Evolutionary conservation across 2,329 filamentous ascomycete species (phyloP).

Genomic region (Phaeosphaeria sp.): DNA sequence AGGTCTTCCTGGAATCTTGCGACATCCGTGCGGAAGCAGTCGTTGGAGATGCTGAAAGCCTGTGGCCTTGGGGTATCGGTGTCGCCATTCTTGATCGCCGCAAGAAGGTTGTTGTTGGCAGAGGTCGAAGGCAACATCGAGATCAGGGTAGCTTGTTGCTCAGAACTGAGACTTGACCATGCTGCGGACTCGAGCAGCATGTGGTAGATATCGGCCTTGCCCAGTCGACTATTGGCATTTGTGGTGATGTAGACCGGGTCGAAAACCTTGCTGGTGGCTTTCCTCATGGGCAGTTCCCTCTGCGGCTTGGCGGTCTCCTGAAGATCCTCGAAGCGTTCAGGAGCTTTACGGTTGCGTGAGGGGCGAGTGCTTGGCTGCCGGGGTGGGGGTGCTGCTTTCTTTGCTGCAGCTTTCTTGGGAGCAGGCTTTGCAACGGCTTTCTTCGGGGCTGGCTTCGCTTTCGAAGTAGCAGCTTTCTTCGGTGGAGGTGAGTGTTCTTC

Average conservation of each 20-base stretch:
- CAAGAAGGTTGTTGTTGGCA: conserved; percentile 22
- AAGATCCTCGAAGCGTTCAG: conserved; percentile 27
- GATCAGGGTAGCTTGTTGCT: conserved; percentile 30
- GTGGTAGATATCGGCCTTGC: conserved; percentile 43
- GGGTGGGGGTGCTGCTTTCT: conserved; percentile 10
- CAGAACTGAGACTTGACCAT: conserved; percentile 36
- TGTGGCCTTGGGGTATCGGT: conserved; percentile 25
- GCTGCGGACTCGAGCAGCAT: conserved; percentile 38
- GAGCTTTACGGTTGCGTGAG: conserved; percentile 37
- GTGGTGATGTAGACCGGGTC: conserved; percentile 42
- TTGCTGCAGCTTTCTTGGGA: conserved; percentile 10
- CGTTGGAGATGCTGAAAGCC: conserved; percentile 40
- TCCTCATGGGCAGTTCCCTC: conserved; percentile 15
- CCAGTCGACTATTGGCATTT: conserved; percentile 37
- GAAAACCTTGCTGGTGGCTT: conserved; percentile 29
- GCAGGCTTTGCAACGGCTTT: conserved; percentile 5
- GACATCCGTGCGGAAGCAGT: conserved; percentile 60
- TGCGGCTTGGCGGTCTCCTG: conserved; percentile 13
- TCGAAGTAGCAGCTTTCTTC: conserved; percentile 10
- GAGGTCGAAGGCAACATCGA: conserved; percentile 28
- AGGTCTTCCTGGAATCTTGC: conserved; percentile 65
- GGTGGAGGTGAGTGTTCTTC: conserved; percentile 7
- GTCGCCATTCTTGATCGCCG: conserved; percentile 19
- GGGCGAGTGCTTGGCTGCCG: conserved; percentile 24
- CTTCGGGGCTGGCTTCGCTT: conserved; percentile 7